Evolutionary conservation across 2,329 filamentous ascomycete genomes (phyloP).

Genomic region (Paraphoma sp.): DNA sequence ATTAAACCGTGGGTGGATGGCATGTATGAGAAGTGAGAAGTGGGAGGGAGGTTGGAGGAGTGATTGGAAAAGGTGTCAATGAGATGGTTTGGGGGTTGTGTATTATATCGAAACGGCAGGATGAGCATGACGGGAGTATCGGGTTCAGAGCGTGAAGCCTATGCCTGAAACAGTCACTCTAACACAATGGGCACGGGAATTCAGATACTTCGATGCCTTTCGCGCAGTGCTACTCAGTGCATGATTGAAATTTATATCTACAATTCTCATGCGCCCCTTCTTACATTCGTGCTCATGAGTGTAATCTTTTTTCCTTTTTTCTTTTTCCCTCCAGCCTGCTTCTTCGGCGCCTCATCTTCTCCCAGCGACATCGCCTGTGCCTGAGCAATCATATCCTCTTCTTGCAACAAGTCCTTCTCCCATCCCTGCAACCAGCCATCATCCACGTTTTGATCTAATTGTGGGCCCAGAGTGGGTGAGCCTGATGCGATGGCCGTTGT

Average conservation of each 20-base stretch:
- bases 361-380: conserved; percentile 51
- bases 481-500: conserved; percentile 69
- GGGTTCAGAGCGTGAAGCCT: neutral
- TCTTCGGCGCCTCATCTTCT: conserved; percentile 38
- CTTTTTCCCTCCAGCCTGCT: conserved; percentile 58
- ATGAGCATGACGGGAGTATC: no score
- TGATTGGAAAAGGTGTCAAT: no score
- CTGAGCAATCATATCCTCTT: conserved; percentile 58
- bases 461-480: conserved; percentile 62
- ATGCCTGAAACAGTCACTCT: neutral
- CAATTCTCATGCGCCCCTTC: conserved; percentile 57
- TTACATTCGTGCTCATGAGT: conserved; percentile 69
- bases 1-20: conserved; percentile 58
- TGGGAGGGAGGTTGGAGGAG: no score
- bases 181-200: neutral
- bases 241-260: conserved; percentile 17
- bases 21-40: neutral
- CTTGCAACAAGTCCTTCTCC: conserved; percentile 77
- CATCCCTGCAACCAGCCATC: conserved; percentile 89
- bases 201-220: conserved; percentile 11
- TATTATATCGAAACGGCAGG: no score
- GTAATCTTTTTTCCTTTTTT: conserved; percentile 74
- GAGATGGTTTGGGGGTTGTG: no score
- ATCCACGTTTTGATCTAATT: conserved; percentile 55
- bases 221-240: conserved; percentile 34